These are phyloP conservation scores for Microthlaspi erraticum DNA, from an alignment of 345 rosid species.

Conservation along the genomic window DNA sequence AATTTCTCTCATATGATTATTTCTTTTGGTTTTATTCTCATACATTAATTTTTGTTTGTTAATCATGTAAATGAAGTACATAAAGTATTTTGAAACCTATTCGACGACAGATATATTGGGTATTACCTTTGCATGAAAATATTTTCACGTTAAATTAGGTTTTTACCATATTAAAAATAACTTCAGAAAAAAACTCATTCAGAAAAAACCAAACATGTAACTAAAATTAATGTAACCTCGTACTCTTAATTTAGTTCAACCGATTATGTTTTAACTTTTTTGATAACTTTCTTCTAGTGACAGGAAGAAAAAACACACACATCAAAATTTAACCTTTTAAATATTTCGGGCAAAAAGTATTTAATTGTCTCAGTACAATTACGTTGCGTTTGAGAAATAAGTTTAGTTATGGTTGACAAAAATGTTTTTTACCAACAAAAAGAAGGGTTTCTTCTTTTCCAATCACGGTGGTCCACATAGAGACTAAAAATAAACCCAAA, in stretches of 20 bases:
- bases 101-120: too few relatives aligned
- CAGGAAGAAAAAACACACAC: background rate
- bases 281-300: background rate
- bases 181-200: too few relatives aligned
- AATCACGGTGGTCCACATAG: constrained; percentile 37
- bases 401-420: constrained; percentile 22
- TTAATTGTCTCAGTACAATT: constrained; percentile 1
- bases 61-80: too few relatives aligned
- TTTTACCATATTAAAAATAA: too few relatives aligned
- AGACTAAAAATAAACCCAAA: constrained; percentile 9
- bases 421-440: background rate
- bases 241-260: background rate
- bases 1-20: too few relatives aligned
- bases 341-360: background rate
- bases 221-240: background rate
- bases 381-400: background rate
- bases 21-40: too few relatives aligned
- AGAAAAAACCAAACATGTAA: too few relatives aligned
- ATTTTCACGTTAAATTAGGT: too few relatives aligned
- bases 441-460: background rate
- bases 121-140: too few relatives aligned
- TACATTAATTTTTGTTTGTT: too few relatives aligned
- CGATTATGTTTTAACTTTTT: background rate
- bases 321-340: background rate
- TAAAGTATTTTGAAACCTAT: too few relatives aligned